phyloP scores from a whole-genome alignment of 2,329 filamentous ascomycete species.

The Aspergillus neotritici region DNA sequence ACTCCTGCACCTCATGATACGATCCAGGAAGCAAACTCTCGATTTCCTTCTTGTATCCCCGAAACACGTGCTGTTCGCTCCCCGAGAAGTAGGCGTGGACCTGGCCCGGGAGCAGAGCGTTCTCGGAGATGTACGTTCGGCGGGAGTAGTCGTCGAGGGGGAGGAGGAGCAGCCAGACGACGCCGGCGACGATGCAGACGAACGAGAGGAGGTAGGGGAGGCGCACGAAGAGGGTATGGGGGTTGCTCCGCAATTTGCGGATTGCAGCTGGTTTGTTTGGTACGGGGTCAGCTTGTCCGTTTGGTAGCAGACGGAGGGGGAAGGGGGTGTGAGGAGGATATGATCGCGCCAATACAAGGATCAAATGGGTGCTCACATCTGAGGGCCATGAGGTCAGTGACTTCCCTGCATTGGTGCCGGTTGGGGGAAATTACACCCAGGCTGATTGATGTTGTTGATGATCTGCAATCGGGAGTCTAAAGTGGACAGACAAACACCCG shows the following conservation, averaged over 20 bases:
- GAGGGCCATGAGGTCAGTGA: constrained; percentile 31
- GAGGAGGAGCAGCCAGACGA: constrained; percentile 83
- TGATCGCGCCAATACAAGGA: not conserved
- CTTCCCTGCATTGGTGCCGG: constrained; percentile 19
- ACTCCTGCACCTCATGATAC: constrained; percentile 2
- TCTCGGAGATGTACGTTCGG: constrained; percentile 93
- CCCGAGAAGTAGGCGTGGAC: constrained; percentile 97
- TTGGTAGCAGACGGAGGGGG: constrained; percentile 4
- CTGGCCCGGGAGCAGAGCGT: constrained; percentile 89
- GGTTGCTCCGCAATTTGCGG: constrained; percentile 65
- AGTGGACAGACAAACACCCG: constrained; percentile 3
- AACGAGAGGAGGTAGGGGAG: constrained; percentile 83
- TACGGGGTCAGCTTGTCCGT: constrained; percentile 15
- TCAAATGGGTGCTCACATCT: constrained; percentile 32
- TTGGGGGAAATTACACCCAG: constrained; percentile 1
- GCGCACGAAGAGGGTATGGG: constrained; percentile 64
- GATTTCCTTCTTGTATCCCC: constrained; percentile 82
- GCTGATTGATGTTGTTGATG: constrained; percentile 1
- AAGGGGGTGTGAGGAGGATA: not conserved
- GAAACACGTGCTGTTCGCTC: constrained; percentile 90
- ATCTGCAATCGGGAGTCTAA: no score
- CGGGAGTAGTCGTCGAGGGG: constrained; percentile 88
- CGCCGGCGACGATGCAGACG: constrained; percentile 75
- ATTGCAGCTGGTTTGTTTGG: constrained; percentile 33
- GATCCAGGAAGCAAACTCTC: constrained; percentile 42